A percentile compares a stretch with the other conserved stretches of the same genome.
Conservation (phyloP, 306 rosid genomes). For the Begonia fuchsioides region DNA sequence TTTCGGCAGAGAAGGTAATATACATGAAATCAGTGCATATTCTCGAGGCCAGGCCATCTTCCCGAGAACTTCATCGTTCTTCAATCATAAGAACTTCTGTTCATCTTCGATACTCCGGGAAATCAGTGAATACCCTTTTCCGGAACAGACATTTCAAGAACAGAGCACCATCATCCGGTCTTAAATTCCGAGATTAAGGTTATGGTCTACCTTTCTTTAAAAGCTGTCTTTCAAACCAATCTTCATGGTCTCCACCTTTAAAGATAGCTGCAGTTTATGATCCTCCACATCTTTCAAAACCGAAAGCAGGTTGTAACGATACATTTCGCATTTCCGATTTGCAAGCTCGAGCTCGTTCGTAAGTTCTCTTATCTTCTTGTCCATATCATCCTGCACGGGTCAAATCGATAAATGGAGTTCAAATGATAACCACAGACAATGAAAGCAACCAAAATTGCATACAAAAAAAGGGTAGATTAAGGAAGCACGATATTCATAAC, state of each 20-base stretch:
- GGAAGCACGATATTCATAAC: constrained; percentile 1
- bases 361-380: constrained; percentile 57
- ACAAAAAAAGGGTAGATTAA: background rate
- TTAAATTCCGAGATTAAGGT: too few relatives aligned
- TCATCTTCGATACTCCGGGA: too few relatives aligned
- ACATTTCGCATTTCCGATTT: constrained; percentile 76
- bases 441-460: background rate
- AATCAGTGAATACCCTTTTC: too few relatives aligned
- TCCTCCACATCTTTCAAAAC: constrained; percentile 95
- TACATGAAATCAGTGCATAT: too few relatives aligned
- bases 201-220: constrained; percentile 29
- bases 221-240: constrained; percentile 81
- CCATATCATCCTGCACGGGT: constrained; percentile 66
- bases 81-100: too few relatives aligned
- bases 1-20: too few relatives aligned
- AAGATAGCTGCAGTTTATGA: constrained; percentile 78
- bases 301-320: constrained; percentile 86
- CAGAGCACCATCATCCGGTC: too few relatives aligned
- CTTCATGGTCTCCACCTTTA: constrained; percentile 91
- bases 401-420: too few relatives aligned
- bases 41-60: too few relatives aligned
- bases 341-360: constrained; percentile 55
- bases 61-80: too few relatives aligned
- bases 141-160: too few relatives aligned
- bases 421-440: too few relatives aligned